Percentiles rank a stretch among this genome's conserved stretches.
phyloP scores from a whole-genome alignment of 306 rosid species.

The Begonia masoniana region DNA sequence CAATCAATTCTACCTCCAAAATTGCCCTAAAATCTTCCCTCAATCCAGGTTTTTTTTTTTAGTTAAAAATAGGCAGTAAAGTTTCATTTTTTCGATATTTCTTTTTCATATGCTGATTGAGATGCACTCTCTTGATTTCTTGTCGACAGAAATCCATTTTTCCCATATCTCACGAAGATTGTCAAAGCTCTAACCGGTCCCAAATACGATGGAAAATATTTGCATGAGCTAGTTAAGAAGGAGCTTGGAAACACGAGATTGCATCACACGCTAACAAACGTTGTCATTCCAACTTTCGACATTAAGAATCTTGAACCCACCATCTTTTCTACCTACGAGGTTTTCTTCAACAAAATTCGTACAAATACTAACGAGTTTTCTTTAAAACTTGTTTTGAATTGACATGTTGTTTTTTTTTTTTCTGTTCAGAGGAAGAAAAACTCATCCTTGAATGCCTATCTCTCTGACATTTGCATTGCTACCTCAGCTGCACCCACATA shows the following conservation, averaged over 20 bases:
- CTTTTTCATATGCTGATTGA: too few relatives aligned
- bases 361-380: background rate
- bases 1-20: background rate
- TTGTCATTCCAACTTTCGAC: background rate
- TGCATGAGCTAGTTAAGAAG: too few relatives aligned
- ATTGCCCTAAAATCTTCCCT: constrained; percentile 3
- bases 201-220: too few relatives aligned
- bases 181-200: too few relatives aligned
- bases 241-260: too few relatives aligned
- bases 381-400: background rate
- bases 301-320: background rate
- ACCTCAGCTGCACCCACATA: constrained; percentile 10
- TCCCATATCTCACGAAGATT: too few relatives aligned
- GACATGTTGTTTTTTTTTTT: too few relatives aligned
- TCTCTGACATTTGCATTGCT: constrained; percentile 3
- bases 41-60: background rate
- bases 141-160: too few relatives aligned
- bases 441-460: background rate
- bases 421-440: constrained; percentile 2
- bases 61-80: background rate
- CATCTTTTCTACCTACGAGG: constrained; percentile 1
- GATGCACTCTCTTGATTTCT: too few relatives aligned
- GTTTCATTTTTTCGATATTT: too few relatives aligned
- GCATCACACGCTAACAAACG: background rate
- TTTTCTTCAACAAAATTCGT: background rate